These are phyloP conservation scores for Tetraselmis chui DNA, from an alignment of 139 green algal genomes.

Conservation along the genomic window DNA sequence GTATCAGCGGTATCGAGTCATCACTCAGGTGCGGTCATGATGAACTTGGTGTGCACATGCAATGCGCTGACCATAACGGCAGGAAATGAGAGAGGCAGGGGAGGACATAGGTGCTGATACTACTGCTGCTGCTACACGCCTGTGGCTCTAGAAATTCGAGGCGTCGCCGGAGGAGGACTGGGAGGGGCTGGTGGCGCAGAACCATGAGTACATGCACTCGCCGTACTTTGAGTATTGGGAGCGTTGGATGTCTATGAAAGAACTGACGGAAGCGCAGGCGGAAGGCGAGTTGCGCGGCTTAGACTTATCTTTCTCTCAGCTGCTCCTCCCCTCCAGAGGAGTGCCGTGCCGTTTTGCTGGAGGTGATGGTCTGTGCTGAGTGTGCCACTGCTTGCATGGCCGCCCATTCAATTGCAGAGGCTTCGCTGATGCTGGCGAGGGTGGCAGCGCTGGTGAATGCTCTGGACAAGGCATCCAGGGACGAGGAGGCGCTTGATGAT, in stretches of 20 bases:
- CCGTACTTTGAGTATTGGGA: conserved; percentile 57
- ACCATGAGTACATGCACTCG: conserved; percentile 21
- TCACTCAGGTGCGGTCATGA: neutral
- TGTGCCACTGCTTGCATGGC: neutral
- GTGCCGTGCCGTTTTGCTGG: no score
- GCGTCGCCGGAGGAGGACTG: conserved; percentile 23
- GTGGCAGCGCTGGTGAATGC: conserved; percentile 36
- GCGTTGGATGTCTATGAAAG: conserved; percentile 1
- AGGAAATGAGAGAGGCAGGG: no score
- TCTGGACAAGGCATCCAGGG: conserved; percentile 22
- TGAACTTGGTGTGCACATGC: neutral
- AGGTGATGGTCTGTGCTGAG: conserved; percentile 11
- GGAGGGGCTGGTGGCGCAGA: conserved; percentile 40
- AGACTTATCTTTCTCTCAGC: no score
- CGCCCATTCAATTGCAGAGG: neutral
- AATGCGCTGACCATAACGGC: no score
- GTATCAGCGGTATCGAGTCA: conserved; percentile 25
- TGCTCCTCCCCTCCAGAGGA: no score
- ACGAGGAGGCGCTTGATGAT: conserved; percentile 35
- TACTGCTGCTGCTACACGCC: no score
- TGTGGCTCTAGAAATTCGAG: conserved; percentile 28
- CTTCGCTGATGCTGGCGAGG: conserved; percentile 7
- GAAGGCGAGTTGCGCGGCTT: conserved; percentile 6
- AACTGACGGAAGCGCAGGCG: neutral
- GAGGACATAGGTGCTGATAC: no score